Percentiles rank a stretch among this genome's conserved stretches.
These are phyloP conservation scores for Sporobolus alterniflorus DNA, from an alignment of 202 grass and related monocot species.

Conservation along the genomic window DNA sequence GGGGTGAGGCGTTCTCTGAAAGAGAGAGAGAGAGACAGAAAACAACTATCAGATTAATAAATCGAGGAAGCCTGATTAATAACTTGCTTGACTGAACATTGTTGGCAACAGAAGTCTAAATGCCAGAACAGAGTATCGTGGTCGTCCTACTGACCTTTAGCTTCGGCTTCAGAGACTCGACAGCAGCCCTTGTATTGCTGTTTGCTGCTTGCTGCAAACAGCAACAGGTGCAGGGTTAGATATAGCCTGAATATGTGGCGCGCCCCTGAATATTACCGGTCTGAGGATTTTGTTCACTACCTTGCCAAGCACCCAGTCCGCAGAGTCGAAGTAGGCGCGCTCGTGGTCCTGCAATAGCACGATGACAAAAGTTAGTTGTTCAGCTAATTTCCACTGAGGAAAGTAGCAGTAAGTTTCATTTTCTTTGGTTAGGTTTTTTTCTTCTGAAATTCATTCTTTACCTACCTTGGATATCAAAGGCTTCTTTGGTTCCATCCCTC, in stretches of 20 bases:
- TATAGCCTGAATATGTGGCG: neutral
- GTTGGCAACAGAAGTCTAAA: neutral
- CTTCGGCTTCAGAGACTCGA: slow-evolving; percentile 92
- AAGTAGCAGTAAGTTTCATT: neutral
- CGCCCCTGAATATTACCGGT: neutral
- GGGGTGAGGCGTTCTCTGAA: slow-evolving; percentile 87
- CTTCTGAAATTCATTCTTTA: neutral
- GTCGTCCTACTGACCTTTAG: slow-evolving; percentile 62
- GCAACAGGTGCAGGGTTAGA: neutral
- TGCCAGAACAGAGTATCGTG: neutral
- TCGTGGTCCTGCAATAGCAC: slow-evolving; percentile 75
- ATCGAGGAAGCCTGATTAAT: neutral
- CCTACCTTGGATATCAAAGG: slow-evolving; percentile 93
- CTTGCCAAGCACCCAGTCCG: slow-evolving; percentile 94
- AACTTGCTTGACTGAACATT: neutral
- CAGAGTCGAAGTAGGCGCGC: slow-evolving; percentile 89
- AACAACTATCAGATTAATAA: neutral
- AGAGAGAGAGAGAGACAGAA: neutral
- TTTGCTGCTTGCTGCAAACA: slow-evolving; percentile 79
- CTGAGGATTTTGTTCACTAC: slow-evolving; percentile 20
- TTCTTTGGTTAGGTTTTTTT: neutral
- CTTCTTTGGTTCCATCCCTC: slow-evolving; percentile 84
- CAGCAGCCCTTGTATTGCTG: slow-evolving; percentile 52
- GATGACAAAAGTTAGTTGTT: neutral
- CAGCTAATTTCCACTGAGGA: neutral